Evolutionary conservation across 2,329 filamentous ascomycete species (phyloP), one percentile per base, ranked within the genome.

Genomic region (Fusarium sp.): DNA sequence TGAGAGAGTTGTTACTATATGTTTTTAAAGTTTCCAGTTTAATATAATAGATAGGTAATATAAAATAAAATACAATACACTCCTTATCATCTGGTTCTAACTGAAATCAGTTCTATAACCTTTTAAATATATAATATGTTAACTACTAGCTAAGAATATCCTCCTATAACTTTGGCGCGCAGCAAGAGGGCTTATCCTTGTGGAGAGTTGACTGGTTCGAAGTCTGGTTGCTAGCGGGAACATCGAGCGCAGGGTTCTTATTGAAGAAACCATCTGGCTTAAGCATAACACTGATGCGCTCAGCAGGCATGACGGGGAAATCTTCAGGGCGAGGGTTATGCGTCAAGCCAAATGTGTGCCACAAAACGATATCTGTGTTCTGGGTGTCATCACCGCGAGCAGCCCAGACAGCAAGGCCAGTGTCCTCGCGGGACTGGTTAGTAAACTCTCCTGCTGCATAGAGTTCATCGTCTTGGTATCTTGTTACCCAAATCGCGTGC

Each of bases 251-350:
- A 2, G 83, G 83, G 54, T 85, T 85, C 40, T 79, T 80, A 0
- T 80, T 79, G 60, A 85, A 85, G 70, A 85, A 85, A 54, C 85
- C 84, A 0, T 81, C 81, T 0, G 83, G 83, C 42, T 82, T 83
- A 5, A 85, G 77, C 8, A 76, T 70, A 4, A 85, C 79, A 63
- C 81, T 81, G 15, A 84, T 72, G 22, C 79, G 82, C 71, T 90
- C 88, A 47, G 85, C 84, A 5, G 67, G 65, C 89, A 92, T 91
- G 24, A 92, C 87, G 0, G 89, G 89, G 80, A 90, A 92, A 73
- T 92, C 90, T 72, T 92, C 90, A 11, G 87, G 84, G 2, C 89
- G 81, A 0, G 89, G 89, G 36, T 90, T 87, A 67, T 92, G 89
- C 31, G 89, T 91, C 15, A 91, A 84, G n/a, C 89, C 82, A 72